Evolutionary conservation across 2,329 filamentous ascomycete genomes (phyloP).

Genomic region (Diaporthe sp.): DNA sequence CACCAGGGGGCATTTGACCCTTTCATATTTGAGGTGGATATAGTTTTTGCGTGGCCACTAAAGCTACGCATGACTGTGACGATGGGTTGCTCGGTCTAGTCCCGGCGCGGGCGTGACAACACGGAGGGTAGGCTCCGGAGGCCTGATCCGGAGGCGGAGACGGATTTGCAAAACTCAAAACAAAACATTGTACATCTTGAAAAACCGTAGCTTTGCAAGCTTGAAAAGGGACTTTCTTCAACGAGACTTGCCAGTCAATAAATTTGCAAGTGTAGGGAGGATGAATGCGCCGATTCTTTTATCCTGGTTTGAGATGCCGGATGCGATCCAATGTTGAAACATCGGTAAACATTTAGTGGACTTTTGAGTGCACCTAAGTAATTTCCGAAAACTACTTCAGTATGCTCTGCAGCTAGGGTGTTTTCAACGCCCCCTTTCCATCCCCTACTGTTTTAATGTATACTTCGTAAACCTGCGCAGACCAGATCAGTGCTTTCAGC

Average conservation of each 20-base stretch:
- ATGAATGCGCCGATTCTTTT: not conserved
- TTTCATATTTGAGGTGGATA: constrained; percentile 21
- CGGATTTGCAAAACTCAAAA: not conserved
- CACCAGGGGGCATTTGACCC: not conserved
- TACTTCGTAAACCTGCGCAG: not conserved
- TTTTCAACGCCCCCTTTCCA: not conserved
- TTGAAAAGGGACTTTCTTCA: not conserved
- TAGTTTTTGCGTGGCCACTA: constrained; percentile 1
- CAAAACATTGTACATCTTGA: not conserved
- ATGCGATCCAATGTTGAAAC: not conserved
- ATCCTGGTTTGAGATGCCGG: not conserved
- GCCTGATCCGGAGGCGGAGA: constrained; percentile 18
- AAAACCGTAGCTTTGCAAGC: too few species aligned
- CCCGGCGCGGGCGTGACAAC: not conserved
- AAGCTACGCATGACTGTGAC: constrained; percentile 12
- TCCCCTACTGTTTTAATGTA: not conserved
- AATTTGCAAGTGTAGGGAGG: not conserved
- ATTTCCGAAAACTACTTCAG: not conserved
- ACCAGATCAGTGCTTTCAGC: too few species aligned
- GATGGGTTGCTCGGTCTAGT: constrained; percentile 11
- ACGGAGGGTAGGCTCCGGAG: constrained; percentile 10
- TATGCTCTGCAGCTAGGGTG: not conserved
- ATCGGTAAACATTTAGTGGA: not conserved
- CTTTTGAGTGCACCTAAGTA: not conserved
- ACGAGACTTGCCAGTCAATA: not conserved